Base-by-base conservation (phyloP, 2,329 filamentous ascomycete genomes). In the Alternaria arborescens region DNA sequence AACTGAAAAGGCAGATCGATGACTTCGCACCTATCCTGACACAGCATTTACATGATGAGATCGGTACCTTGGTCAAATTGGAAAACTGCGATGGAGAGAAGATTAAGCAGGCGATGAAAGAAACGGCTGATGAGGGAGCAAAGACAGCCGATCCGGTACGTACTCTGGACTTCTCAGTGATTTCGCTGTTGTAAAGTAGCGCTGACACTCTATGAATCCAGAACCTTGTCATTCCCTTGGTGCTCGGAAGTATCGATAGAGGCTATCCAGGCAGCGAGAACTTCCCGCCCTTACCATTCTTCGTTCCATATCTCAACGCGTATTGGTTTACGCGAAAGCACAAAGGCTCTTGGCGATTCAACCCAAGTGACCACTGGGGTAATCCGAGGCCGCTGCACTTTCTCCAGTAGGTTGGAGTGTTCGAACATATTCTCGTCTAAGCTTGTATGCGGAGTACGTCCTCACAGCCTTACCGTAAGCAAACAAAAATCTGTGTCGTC, bases 271-370 rank as follows among this genome's bases (percentile, higher is more conserved):
- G 71, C n/a, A 71, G 69, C 2, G 67, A 70, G 20, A 57, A 71
- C 26, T 79, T 77, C 42, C 75, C 77, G 1, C 51, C 72, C 14
- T 61, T 79, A 10, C 77, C 78, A 0, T 74, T 73, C 62, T 75
- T 77, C 52, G 58, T 79, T 20, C 75, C 71, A 22, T 78, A 70
- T 38, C 47, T 79, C 36, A 76, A 78, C 38, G 69, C 77, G 20
- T 74, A 74, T 56, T 71, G 67, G 59, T 79, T 77, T 55, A 59
- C 60, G 8, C 62, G 71, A 52, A 68, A 66, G 52, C 60, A 78
- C 61, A 64, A 62, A 30, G 72, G 73, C 2, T 67, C 64, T 18
- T 79, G 76, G 78, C 61, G 71, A 40, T 80, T 78, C 60, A 75
- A 75, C 64, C 75, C 78, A 18, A 77, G 73, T 52, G 73, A 71